A percentile compares a stretch with the other conserved stretches of the same genome.
phyloP scores from a whole-genome alignment of 2,329 filamentous ascomycete species.

The Parascedosporium putredinis region DNA sequence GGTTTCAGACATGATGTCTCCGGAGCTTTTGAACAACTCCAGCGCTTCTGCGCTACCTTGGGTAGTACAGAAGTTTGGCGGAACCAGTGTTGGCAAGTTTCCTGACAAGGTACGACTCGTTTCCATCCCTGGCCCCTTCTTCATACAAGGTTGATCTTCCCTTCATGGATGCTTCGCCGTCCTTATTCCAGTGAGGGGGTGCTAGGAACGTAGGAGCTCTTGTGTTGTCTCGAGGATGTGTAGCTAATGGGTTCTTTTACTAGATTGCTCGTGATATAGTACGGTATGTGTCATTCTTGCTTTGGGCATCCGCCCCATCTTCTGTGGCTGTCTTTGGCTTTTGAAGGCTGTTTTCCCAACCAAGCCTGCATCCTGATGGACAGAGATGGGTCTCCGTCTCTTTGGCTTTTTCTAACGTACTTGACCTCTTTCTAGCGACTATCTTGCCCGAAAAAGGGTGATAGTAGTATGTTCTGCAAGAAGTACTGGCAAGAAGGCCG shows the following conservation, averaged over 20 bases:
- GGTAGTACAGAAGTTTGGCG: constrained; percentile 92
- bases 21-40: not conserved
- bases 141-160: too few relatives aligned
- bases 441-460: constrained; percentile 58
- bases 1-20: not conserved
- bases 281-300: constrained; percentile 21
- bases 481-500: constrained; percentile 86
- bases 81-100: constrained; percentile 93
- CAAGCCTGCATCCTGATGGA: too few relatives aligned
- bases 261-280: constrained; percentile 33
- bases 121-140: not conserved
- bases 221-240: too few relatives aligned
- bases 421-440: constrained; percentile 11
- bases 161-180: too few relatives aligned
- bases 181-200: too few relatives aligned
- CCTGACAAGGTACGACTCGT: constrained; percentile 51
- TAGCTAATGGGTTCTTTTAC: too few relatives aligned
- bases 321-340: not conserved
- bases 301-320: not conserved
- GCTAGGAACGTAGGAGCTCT: too few relatives aligned
- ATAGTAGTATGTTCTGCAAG: constrained; percentile 93
- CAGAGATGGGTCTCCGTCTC: too few relatives aligned
- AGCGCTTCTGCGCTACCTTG: constrained; percentile 35
- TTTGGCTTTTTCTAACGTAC: not conserved
- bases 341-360: too few relatives aligned